phyloP scores from a whole-genome alignment of 441 rosid species.

The Isatis lusitanica region DNA sequence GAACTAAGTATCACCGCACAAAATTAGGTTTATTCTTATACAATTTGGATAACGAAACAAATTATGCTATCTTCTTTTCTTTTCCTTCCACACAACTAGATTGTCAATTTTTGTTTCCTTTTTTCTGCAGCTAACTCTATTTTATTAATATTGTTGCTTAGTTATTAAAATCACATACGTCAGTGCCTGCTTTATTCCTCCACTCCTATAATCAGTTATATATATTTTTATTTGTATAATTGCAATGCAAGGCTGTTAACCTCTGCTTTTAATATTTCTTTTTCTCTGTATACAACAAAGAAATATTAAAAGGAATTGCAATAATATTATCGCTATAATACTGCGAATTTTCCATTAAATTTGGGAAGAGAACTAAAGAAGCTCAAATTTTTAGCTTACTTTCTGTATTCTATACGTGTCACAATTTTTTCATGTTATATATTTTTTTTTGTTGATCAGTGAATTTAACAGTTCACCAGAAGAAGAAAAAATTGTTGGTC shows the following conservation, averaged over 20 bases:
- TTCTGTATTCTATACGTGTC: too few relatives aligned
- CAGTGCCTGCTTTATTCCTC: slow-evolving; percentile 24
- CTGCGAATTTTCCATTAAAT: too few relatives aligned
- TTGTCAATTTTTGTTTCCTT: background rate
- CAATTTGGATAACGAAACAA: background rate
- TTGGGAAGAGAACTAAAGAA: too few relatives aligned
- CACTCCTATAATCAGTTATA: background rate
- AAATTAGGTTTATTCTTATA: background rate
- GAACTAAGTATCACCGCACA: background rate
- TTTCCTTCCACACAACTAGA: slow-evolving; percentile 2
- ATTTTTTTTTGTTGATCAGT: too few relatives aligned
- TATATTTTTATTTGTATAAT: background rate
- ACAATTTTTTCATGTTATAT: too few relatives aligned
- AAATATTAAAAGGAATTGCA: too few relatives aligned
- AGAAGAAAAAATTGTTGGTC: background rate
- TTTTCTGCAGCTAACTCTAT: background rate
- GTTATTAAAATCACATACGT: slow-evolving; percentile 20
- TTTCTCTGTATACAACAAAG: too few relatives aligned
- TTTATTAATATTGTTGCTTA: background rate
- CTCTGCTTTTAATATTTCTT: background rate
- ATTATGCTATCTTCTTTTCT: background rate
- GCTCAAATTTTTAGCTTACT: too few relatives aligned
- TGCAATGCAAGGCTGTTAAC: slow-evolving; percentile 22
- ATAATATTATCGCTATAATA: too few relatives aligned
- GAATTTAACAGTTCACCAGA: too few relatives aligned